Evolutionary conservation across 176 grass and related monocot genomes (phyloP).

Genomic region (Triticum turgidum): DNA sequence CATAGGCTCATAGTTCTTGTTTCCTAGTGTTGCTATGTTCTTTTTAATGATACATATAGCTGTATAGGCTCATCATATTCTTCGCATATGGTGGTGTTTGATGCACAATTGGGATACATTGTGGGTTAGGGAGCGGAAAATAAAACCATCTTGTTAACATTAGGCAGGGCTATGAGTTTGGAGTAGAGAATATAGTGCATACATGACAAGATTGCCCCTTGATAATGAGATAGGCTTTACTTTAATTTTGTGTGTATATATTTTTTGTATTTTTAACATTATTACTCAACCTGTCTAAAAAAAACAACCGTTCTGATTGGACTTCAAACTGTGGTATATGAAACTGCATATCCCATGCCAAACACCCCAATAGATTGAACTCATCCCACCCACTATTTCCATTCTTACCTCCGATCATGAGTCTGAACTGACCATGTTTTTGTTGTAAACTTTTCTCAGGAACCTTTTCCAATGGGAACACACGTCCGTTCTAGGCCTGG

Average conservation of each 20-base stretch:
- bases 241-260: background rate
- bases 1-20: background rate
- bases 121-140: background rate
- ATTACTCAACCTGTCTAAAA: background rate
- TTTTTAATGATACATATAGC: background rate
- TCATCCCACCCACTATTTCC: background rate
- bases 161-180: background rate
- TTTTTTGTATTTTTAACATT: background rate
- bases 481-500: constrained; percentile 75
- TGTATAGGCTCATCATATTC: background rate
- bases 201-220: background rate
- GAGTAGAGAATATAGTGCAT: background rate
- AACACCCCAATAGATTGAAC: background rate
- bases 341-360: constrained; percentile 3
- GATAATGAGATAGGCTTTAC: background rate
- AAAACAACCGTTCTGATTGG: background rate
- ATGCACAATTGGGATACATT: background rate
- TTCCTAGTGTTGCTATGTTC: background rate
- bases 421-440: background rate
- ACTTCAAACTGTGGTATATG: background rate
- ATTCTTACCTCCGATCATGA: background rate
- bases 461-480: constrained; percentile 83
- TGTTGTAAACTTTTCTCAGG: constrained; percentile 37
- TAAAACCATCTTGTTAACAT: background rate
- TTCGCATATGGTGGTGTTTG: background rate